Evolutionary conservation across 306 rosid genomes (phyloP).

Genomic region (Inga oerstediana): DNA sequence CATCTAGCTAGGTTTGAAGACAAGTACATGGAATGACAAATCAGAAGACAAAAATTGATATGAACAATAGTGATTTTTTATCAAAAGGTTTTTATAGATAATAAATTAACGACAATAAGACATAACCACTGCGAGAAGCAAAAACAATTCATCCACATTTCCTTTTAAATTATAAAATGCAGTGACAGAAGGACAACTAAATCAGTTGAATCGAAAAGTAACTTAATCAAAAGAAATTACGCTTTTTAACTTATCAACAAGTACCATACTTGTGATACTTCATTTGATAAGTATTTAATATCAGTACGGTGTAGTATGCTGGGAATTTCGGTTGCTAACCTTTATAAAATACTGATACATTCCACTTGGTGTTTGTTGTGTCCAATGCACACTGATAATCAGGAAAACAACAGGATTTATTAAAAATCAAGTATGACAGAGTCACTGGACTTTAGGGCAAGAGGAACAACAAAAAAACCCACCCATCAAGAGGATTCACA

Average conservation of each 20-base stretch:
- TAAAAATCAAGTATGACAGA: constrained; percentile 17
- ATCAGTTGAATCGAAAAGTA: not conserved
- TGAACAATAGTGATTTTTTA: constrained; percentile 17
- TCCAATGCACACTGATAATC: constrained; percentile 80
- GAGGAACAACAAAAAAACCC: constrained; percentile 38
- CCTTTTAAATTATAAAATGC: not conserved
- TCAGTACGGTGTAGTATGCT: constrained; percentile 23
- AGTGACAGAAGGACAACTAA: not conserved
- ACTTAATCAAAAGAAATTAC: constrained; percentile 5
- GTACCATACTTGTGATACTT: not conserved
- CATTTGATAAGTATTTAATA: not conserved
- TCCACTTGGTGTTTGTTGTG: constrained; percentile 75
- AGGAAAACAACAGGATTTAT: constrained; percentile 31
- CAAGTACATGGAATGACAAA: constrained; percentile 4
- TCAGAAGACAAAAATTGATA: not conserved
- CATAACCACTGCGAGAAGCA: constrained; percentile 9
- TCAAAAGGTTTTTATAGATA: not conserved
- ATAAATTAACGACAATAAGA: constrained; percentile 9
- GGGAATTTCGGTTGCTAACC: constrained; percentile 52
- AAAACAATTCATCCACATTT: constrained; percentile 18
- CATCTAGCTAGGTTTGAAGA: not conserved
- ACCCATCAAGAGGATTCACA: constrained; percentile 92
- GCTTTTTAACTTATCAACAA: constrained; percentile 6
- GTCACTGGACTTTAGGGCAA: constrained; percentile 26
- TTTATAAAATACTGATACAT: constrained; percentile 98